Base-by-base conservation (phyloP, 1,139 yeast species). In the Zygoascus meyerae region DNA sequence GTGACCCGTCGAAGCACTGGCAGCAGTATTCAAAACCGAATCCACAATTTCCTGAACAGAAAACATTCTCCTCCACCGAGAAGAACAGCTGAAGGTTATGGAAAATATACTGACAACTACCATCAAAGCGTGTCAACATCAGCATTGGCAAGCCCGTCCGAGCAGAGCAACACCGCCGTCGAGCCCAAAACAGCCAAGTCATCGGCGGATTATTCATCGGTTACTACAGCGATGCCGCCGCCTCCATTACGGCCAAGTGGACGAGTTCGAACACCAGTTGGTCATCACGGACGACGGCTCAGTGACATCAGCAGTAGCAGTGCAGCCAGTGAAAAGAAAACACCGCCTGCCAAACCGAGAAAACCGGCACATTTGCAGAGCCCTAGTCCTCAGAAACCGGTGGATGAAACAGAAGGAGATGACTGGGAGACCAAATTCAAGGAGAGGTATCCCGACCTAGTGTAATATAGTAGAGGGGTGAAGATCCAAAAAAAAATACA, bases 11-110 rank as follows among this genome's bases (percentile, higher is more conserved):
- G 37, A 21, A 34, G 42, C 35, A 31, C 40, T 15, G 33, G 40
- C 35, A 34, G 43, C 6, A 45, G 53, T 2, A 62, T 86, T 47
- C 94, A 84, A 62, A 73, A 78, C 56, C 71, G 94, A 52, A 83
- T 84, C 60, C 83, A 81, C 48, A 73, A 74, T 54, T 70, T 83
- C 35, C 67, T 85, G 52, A 73, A 67, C 52, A 70, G 71, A 45
- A 59, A 66, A 16, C 73, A 73, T 32, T 73, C 76, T 1, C 71
- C 75, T 10, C 73, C 77, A 4, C 68, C 75, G 0, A 61, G 70
- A 16, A 79, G 76, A 56, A 80, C 89, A 0, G 95, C 95, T 0
- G 66, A 69, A 12, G 95, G 95, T 0, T 86, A 86, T 60, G 95
- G 95, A 2, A 77, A 77, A 56, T 83, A 74, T 59, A 82, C 89